Conservation (phyloP, 176 grass and related monocot species). For the Secale cereale region DNA sequence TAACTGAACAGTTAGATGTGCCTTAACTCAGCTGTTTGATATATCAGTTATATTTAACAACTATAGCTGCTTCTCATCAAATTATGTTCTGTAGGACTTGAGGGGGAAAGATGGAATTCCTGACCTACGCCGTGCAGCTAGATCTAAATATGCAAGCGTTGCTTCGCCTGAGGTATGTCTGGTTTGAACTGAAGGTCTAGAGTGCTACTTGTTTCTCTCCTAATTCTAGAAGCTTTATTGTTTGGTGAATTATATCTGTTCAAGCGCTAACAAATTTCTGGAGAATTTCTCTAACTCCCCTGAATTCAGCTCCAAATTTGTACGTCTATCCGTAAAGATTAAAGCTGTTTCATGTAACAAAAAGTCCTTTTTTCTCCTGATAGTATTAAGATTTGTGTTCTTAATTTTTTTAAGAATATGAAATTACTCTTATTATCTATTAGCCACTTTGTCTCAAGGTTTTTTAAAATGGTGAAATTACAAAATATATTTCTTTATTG, state of each 20-base stretch:
- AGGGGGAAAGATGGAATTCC: constrained; percentile 85
- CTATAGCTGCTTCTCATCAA: constrained; percentile 24
- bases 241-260: background rate
- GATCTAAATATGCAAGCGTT: constrained; percentile 86
- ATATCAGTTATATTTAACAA: background rate
- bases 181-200: background rate
- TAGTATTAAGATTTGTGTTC: background rate
- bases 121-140: constrained; percentile 80
- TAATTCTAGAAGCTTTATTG: background rate
- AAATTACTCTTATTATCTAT: background rate
- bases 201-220: background rate
- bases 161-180: constrained; percentile 67
- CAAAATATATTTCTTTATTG: background rate
- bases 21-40: background rate
- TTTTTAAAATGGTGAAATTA: background rate
- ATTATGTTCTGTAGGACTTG: constrained; percentile 63
- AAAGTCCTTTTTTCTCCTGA: background rate
- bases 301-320: background rate
- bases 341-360: background rate
- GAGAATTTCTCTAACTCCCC: background rate
- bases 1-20: background rate
- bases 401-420: background rate
- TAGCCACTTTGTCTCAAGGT: background rate
- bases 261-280: background rate
- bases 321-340: background rate